These are phyloP conservation scores for Myriosclerotinia curreyana DNA, from an alignment of 2,329 filamentous ascomycete species.

Conservation along the genomic window DNA sequence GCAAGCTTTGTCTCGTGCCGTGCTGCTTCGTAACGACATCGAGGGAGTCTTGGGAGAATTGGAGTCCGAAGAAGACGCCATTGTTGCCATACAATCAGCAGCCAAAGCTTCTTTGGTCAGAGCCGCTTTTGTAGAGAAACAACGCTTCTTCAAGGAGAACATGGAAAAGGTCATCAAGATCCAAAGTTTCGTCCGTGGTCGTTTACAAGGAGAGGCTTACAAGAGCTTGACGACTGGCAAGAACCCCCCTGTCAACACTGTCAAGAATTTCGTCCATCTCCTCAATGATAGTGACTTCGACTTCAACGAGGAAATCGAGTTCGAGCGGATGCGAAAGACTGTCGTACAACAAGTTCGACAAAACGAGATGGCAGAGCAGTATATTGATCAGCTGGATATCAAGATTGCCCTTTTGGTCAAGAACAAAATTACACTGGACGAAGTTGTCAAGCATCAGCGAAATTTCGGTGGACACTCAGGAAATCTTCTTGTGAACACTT, in stretches of 20 bases:
- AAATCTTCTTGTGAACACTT: constrained; percentile 79
- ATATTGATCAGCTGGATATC: constrained; percentile 97
- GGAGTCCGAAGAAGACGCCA: constrained; percentile 75
- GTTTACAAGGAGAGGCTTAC: constrained; percentile 96
- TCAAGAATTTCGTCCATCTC: constrained; percentile 97
- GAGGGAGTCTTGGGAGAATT: constrained; percentile 72
- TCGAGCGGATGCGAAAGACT: constrained; percentile 89
- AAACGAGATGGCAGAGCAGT: constrained; percentile 95
- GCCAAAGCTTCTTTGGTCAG: constrained; percentile 73
- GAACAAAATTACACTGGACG: constrained; percentile 98
- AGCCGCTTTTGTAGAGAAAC: constrained; percentile 75
- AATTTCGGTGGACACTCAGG: constrained; percentile 91
- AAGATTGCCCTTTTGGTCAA: constrained; percentile 98
- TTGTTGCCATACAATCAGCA: constrained; percentile 71
- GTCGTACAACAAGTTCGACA: constrained; percentile 96
- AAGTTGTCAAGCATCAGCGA: constrained; percentile 94
- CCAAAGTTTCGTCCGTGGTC: constrained; percentile 91
- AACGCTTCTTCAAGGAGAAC: constrained; percentile 86
- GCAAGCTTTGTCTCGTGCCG: constrained; percentile 74
- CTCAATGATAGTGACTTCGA: constrained; percentile 98
- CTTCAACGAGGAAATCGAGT: constrained; percentile 98
- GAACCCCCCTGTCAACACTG: constrained; percentile 92
- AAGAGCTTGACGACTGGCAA: constrained; percentile 95
- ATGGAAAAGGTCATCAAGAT: constrained; percentile 99
- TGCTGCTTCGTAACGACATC: constrained; percentile 72